Evolutionary conservation across 352 stramenopile genomes (phyloP).

Genomic region (Pythium volutum): DNA sequence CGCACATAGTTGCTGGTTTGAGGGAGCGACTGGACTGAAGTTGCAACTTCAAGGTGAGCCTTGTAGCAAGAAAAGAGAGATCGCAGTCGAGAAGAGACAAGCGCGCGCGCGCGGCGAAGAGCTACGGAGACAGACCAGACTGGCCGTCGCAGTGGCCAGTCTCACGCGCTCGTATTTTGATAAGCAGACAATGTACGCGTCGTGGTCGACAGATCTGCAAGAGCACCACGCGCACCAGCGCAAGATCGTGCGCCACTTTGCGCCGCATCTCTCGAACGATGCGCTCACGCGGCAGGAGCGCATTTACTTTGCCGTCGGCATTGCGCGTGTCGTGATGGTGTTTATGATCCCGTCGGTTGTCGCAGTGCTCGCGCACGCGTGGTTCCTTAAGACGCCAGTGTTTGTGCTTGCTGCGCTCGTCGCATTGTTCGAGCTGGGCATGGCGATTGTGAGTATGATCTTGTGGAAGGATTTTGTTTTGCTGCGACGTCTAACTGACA

Average conservation of each 20-base stretch:
- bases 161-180: not conserved
- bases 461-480: not conserved
- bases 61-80: not conserved
- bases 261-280: slow-evolving; percentile 57
- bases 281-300: slow-evolving; percentile 49
- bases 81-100: slow-evolving; percentile 20
- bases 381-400: slow-evolving; percentile 58
- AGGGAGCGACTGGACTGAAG: not conserved
- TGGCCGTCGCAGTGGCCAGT: not conserved
- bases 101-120: not conserved
- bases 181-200: slow-evolving; percentile 30
- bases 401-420: slow-evolving; percentile 60
- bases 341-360: slow-evolving; percentile 49
- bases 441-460: slow-evolving; percentile 39
- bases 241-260: slow-evolving; percentile 72
- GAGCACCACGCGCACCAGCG: slow-evolving; percentile 56
- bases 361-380: slow-evolving; percentile 44
- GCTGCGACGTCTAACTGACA: not conserved
- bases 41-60: slow-evolving; percentile 14
- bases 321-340: slow-evolving; percentile 52
- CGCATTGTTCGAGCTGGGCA: slow-evolving; percentile 41
- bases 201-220: slow-evolving; percentile 27
- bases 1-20: slow-evolving; percentile 16
- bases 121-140: not conserved
- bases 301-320: slow-evolving; percentile 47